Evolutionary conservation across 225 moss, liverwort and hornwort genomes (phyloP), one percentile per base, ranked within the genome.

Genomic region (Polytrichum commune): DNA sequence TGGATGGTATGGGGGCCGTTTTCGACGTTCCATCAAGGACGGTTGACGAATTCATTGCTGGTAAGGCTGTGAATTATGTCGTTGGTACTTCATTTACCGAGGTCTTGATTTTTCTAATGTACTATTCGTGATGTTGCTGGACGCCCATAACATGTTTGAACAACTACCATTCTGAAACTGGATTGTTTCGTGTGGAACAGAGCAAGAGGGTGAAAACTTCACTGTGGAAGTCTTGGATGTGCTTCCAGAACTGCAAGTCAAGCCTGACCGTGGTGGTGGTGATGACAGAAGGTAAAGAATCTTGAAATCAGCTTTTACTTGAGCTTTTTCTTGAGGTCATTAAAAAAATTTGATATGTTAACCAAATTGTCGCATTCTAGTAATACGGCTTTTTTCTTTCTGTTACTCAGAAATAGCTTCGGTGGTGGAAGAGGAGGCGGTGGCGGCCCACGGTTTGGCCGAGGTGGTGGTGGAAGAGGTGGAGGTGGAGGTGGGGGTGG

Each of bases 1-100:
- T 83, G 7, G 97, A 94, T 76, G 86, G 92, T 1, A 82, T 33
- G 70, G 88, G 88, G 68, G 97, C 97, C 16, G 95, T 98, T 4
- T 98, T 98, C 72, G 97, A 98, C 69, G 84, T 93, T 6, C 91
- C 92, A 8, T 53, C 83, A 20, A 77, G 69, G 69, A 76, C 76
- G 10, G 93, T 90, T 1, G 80, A 88, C 29, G 81, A 86, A 8
- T 88, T 98, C 69, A 76, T 60, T 6, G 80, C 74, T 66, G 86
- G 91, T 91, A 76, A 58, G 55, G 4, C 8, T 46, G 46, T 46
- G 46, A 46, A 46, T 16, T 46, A 46, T 16, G 3, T 1, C 0
- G 46, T 13, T 16, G 26, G 13, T 46, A 46, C 13, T 46, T 3
- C 16, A 46, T 60, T 22, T 22, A 7, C 7, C 23, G 60, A 60